These are phyloP conservation scores for Candida tallmaniae DNA, from an alignment of 805 yeast genomes.

Conservation along the genomic window DNA sequence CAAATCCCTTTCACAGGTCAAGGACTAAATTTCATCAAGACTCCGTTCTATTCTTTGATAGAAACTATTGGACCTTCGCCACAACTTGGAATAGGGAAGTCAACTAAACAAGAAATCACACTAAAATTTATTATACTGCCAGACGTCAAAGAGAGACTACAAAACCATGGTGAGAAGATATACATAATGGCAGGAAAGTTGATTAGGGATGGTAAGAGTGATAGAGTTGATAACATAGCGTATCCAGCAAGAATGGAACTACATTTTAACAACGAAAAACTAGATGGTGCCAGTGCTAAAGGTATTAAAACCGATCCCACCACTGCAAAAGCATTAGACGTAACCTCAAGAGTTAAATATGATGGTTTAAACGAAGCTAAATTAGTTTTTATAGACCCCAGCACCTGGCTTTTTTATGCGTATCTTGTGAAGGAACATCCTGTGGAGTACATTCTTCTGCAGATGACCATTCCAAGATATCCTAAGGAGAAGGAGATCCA, in stretches of 20 bases:
- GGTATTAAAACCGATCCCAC: conserved; percentile 78
- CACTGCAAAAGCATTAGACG: conserved; percentile 76
- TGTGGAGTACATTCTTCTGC: conserved; percentile 17
- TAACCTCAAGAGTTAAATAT: conserved; percentile 42
- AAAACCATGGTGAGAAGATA: neutral
- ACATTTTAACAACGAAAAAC: conserved; percentile 45
- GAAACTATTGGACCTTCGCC: conserved; percentile 47
- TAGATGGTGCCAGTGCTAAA: conserved; percentile 51
- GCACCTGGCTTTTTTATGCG: conserved; percentile 47
- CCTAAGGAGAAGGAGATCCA: conserved; percentile 50
- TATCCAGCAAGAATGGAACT: conserved; percentile 75
- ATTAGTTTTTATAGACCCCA: conserved; percentile 52
- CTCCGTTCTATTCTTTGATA: conserved; percentile 53
- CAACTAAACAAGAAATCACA: conserved; percentile 8
- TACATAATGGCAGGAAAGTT: conserved; percentile 1
- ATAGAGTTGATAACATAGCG: conserved; percentile 26
- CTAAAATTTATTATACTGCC: conserved; percentile 40
- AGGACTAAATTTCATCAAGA: conserved; percentile 35
- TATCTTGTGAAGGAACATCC: conserved; percentile 49
- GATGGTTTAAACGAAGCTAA: conserved; percentile 38
- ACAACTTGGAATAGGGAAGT: conserved; percentile 33
- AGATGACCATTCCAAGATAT: conserved; percentile 12
- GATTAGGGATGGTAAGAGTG: neutral
- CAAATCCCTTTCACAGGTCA: conserved; percentile 3
- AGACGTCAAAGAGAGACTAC: neutral